Conservation (phyloP, 768 basidiomycete genomes). For the Pleurotus giganteus region DNA sequence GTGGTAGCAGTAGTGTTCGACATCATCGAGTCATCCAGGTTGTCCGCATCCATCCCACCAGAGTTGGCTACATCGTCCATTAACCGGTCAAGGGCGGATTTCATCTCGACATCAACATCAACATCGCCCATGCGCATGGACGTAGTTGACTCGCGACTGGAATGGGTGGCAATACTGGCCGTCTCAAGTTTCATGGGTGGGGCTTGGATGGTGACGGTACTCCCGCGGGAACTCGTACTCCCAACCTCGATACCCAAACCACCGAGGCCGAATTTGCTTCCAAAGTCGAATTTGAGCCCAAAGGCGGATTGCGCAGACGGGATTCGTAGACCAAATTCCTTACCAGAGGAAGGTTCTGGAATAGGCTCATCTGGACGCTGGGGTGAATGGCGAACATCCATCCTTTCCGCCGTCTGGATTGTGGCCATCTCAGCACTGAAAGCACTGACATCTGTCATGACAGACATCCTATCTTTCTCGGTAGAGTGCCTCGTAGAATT, state of each 20-base stretch:
- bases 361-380: constrained; percentile 7
- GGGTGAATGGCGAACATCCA: constrained; percentile 4
- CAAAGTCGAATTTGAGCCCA: constrained; percentile 43
- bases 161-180: constrained; percentile 24
- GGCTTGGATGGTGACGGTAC: constrained; percentile 8
- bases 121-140: constrained; percentile 45
- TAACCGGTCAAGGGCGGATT: constrained; percentile 67
- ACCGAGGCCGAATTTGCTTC: constrained; percentile 40
- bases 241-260: constrained; percentile 29
- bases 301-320: constrained; percentile 16
- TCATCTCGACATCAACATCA: constrained; percentile 68
- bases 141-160: constrained; percentile 21
- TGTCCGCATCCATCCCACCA: constrained; percentile 29
- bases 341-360: constrained; percentile 19
- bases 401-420: constrained; percentile 46
- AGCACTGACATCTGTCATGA: constrained; percentile 38
- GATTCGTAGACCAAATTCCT: constrained; percentile 30
- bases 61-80: constrained; percentile 61
- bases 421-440: constrained; percentile 50
- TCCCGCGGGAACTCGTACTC: constrained; percentile 11
- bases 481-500: constrained; percentile 7
- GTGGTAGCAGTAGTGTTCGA: constrained; percentile 25
- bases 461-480: constrained; percentile 37
- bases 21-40: constrained; percentile 34
- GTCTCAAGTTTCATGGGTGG: constrained; percentile 10